Evolutionary conservation across 1,284 basidiomycete genomes (phyloP).

Genomic region (Fomes fomentarius): DNA sequence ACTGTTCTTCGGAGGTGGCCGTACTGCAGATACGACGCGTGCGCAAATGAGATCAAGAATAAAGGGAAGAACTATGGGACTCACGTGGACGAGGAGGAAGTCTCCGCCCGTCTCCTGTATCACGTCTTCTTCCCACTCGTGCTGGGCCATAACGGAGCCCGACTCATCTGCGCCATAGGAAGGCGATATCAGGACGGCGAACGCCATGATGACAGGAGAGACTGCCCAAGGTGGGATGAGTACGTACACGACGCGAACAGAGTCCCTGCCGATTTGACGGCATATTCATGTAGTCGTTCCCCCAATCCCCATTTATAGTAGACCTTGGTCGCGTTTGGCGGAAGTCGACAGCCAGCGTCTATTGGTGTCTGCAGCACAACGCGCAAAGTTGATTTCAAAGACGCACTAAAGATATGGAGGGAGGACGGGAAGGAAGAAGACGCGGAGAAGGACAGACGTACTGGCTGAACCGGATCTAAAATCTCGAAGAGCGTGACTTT

Average conservation of each 20-base stretch:
- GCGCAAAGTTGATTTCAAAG: neutral
- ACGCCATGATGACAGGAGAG: no score
- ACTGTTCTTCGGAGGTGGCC: slow-evolving; percentile 28
- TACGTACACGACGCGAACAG: slow-evolving; percentile 22
- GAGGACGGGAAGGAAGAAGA: neutral
- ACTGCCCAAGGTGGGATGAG: neutral
- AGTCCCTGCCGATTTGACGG: slow-evolving; percentile 18
- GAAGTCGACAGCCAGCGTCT: slow-evolving; percentile 29
- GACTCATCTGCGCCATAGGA: neutral
- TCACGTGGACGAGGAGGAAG: slow-evolving; percentile 19
- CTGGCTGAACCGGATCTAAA: slow-evolving; percentile 22
- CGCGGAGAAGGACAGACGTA: slow-evolving; percentile 7
- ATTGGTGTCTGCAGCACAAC: slow-evolving; percentile 16
- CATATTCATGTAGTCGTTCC: slow-evolving; percentile 24
- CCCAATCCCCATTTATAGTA: slow-evolving; percentile 37
- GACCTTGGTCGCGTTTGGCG: slow-evolving; percentile 34
- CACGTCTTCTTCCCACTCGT: slow-evolving; percentile 31
- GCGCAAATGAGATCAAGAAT: slow-evolving; percentile 1
- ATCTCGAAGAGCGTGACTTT: slow-evolving; percentile 35
- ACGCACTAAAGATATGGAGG: no score
- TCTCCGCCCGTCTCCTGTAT: slow-evolving; percentile 33
- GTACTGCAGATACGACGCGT: neutral
- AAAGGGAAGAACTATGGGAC: neutral
- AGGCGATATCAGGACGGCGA: no score
- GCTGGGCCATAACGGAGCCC: slow-evolving; percentile 19